Percentiles rank a stretch among this genome's conserved stretches.
These are phyloP conservation scores for Neurospora hispaniola DNA, from an alignment of 495 filamentous ascomycete species.

Conservation along the genomic window DNA sequence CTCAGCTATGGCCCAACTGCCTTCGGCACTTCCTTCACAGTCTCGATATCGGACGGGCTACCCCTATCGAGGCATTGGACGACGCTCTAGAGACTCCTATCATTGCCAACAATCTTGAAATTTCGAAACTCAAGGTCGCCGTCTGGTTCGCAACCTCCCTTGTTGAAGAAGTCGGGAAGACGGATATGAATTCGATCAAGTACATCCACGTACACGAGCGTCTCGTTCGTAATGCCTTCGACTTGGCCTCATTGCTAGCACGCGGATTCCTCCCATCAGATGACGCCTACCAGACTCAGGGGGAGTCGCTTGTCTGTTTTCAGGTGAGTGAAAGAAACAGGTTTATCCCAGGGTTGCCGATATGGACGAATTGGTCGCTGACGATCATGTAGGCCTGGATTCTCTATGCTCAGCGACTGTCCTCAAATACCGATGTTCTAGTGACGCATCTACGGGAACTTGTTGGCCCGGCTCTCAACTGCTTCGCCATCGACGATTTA, in stretches of 20 bases:
- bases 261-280: slow-evolving; percentile 28
- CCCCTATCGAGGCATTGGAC: slow-evolving; percentile 38
- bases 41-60: slow-evolving; percentile 41
- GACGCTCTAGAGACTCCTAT: slow-evolving; percentile 39
- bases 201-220: slow-evolving; percentile 40
- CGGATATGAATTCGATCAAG: slow-evolving; percentile 45
- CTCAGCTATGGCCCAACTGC: slow-evolving; percentile 55
- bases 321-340: slow-evolving; percentile 33
- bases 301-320: slow-evolving; percentile 49
- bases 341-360: not conserved
- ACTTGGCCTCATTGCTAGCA: slow-evolving; percentile 39
- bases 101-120: slow-evolving; percentile 44
- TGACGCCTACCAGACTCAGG: slow-evolving; percentile 20
- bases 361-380: not conserved
- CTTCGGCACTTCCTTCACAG: slow-evolving; percentile 58
- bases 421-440: slow-evolving; percentile 40
- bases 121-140: slow-evolving; percentile 44
- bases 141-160: slow-evolving; percentile 65
- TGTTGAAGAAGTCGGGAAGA: slow-evolving; percentile 65
- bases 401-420: slow-evolving; percentile 51
- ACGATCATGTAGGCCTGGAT: slow-evolving; percentile 47
- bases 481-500: slow-evolving; percentile 41
- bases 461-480: slow-evolving; percentile 44
- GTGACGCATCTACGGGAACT: slow-evolving; percentile 47
- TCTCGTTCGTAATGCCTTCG: slow-evolving; percentile 39